phyloP scores from a whole-genome alignment of 1,139 yeast species.

The Candida sanyaensis region DNA sequence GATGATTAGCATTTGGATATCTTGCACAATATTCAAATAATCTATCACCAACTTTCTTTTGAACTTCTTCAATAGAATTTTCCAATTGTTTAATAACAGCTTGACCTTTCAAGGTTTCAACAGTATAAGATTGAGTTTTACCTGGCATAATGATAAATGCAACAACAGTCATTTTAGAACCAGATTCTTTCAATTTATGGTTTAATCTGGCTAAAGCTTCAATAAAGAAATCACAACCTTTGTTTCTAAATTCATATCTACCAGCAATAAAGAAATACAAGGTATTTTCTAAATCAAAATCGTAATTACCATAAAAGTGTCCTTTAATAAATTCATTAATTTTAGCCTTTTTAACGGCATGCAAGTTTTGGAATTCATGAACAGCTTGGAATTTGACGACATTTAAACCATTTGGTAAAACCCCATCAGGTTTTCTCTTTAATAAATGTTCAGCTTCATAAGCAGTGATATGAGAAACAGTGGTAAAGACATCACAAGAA shows the following conservation, averaged over 20 bases:
- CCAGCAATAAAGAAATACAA: constrained; percentile 96
- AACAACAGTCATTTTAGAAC: constrained; percentile 89
- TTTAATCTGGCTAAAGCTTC: constrained; percentile 92
- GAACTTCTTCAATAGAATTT: constrained; percentile 86
- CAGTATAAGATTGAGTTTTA: constrained; percentile 88
- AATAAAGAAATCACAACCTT: constrained; percentile 94
- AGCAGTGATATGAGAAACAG: constrained; percentile 96
- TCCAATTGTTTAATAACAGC: constrained; percentile 93
- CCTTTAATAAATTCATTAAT: constrained; percentile 95
- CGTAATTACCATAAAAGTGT: constrained; percentile 95
- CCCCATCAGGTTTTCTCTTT: constrained; percentile 97
- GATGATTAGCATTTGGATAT: constrained; percentile 60
- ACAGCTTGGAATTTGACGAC: constrained; percentile 96
- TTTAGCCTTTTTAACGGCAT: constrained; percentile 86
- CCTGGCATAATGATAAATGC: constrained; percentile 99
- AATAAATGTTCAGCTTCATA: constrained; percentile 90
- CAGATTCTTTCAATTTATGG: constrained; percentile 77
- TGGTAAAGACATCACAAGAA: constrained; percentile 94
- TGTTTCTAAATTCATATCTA: constrained; percentile 93
- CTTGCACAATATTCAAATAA: constrained; percentile 90
- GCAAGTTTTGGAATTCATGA: constrained; percentile 96
- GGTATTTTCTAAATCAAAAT: constrained; percentile 92
- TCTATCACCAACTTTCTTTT: constrained; percentile 82
- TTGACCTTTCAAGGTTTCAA: constrained; percentile 94
- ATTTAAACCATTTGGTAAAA: constrained; percentile 92